Evolutionary conservation across 2,329 filamentous ascomycete species (phyloP), one percentile per base, ranked within the genome.

Genomic region (Aspergillus spinulosporus): DNA sequence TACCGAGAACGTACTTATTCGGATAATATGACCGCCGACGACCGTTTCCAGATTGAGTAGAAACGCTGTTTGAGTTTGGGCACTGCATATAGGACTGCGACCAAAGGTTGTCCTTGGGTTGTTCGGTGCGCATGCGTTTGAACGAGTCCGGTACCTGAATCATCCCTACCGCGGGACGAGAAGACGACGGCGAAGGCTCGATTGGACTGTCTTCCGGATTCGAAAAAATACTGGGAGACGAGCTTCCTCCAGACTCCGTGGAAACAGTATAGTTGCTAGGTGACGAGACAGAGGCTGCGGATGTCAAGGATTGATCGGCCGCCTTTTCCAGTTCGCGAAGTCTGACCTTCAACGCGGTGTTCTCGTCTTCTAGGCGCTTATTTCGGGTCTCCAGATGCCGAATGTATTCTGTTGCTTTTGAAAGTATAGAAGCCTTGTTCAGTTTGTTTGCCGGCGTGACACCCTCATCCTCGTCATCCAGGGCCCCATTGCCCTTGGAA

Each of bases 381-480:
- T 96, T 96, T 9, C 92, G 86, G 76, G 95, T 95, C 73, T 97
- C 93, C 1, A 97, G 78, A 74, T 97, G 92, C 37, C 88, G 85
- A 63, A 97, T 97, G 66, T 97, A 97, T 71, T 97, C 93, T 4
- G 93, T 97, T 2, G 93, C 93, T 73, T 97, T 97, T 62, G 90
- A 92, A 43, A 97, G 77, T 49, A 97, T 91, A 2, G 92, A 97
- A n/a, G 93, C 93, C 74, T 97, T 97, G 79, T 97, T 97, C 29
- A 97, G 80, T 74, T 97, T 97, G 76, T 95, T 92, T 4, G 92
- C 91, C 0, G 92, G 89, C 2, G 91, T 88, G 50, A 94, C 78
- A 50, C 91, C 91, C 65, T 95, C 80, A 56, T 94, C 90, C 62
- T 95, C 90, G 36, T 88, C 85, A 63, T 93, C 90, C 2, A 66